Conservation (phyloP, 2,329 filamentous ascomycete genomes). For the Alternaria dauci region DNA sequence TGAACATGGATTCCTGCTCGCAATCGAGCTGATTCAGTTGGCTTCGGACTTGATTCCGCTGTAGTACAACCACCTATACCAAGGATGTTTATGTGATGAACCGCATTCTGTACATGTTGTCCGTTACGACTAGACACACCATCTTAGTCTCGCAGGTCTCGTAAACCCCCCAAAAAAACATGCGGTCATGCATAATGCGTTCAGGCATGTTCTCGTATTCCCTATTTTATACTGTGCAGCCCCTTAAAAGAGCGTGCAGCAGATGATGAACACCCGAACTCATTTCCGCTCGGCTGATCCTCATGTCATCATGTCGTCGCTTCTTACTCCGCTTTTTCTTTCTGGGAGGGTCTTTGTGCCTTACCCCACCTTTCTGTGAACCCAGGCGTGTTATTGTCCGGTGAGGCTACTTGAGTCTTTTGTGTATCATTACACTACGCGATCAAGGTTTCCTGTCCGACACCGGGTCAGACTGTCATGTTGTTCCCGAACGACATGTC, state of each 20-base stretch:
- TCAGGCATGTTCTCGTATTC: constrained; percentile 1
- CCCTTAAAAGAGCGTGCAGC: not conserved
- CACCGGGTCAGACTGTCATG: not conserved
- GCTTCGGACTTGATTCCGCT: constrained; percentile 2
- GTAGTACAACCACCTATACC: constrained; percentile 2
- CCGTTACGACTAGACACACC: constrained; percentile 31
- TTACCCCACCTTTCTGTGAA: constrained; percentile 38
- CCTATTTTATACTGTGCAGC: constrained; percentile 1
- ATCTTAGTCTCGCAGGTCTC: constrained; percentile 19
- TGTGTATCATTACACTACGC: not conserved
- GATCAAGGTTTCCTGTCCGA: not conserved
- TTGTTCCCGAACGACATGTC: not conserved
- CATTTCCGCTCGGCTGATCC: constrained; percentile 24
- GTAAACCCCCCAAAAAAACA: not conserved
- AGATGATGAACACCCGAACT: not conserved
- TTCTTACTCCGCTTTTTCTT: not conserved
- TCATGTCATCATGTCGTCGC: constrained; percentile 26
- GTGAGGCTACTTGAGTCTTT: constrained; percentile 26
- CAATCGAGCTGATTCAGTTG: constrained; percentile 4
- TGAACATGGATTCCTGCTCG: not conserved
- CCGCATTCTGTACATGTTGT: constrained; percentile 20
- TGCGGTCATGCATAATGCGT: not conserved
- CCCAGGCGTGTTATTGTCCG: constrained; percentile 24
- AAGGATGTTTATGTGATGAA: constrained; percentile 24
- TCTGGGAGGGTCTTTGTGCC: not conserved